Percentiles rank a stretch among this genome's conserved stretches.
These are phyloP conservation scores for Porodaedalea pini DNA, from an alignment of 1,284 basidiomycete species.

Conservation along the genomic window DNA sequence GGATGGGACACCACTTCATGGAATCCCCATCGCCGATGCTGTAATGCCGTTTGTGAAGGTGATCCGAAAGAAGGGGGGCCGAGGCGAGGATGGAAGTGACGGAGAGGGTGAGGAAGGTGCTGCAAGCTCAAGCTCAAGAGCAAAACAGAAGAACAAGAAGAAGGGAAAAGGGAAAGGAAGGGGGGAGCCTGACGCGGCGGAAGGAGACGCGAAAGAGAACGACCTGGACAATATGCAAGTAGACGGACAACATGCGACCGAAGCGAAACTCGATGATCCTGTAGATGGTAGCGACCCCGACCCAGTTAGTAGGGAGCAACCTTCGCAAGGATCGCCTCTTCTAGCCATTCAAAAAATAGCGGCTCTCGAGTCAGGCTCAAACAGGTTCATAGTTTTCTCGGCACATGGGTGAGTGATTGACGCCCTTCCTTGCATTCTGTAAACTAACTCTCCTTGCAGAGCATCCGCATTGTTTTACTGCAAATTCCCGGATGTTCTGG, in stretches of 20 bases:
- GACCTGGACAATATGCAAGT: constrained; percentile 28
- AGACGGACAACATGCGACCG: constrained; percentile 22
- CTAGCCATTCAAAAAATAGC: constrained; percentile 54
- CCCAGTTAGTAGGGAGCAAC: constrained; percentile 20
- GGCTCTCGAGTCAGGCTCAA: constrained; percentile 28
- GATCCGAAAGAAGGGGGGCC: constrained; percentile 32
- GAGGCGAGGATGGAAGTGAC: constrained; percentile 36
- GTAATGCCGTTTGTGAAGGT: constrained; percentile 66
- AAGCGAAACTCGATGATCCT: constrained; percentile 1
- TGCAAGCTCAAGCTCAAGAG: constrained; percentile 25
- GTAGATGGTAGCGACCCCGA: constrained; percentile 23
- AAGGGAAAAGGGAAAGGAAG: constrained; percentile 33
- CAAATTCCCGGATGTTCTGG: constrained; percentile 33
- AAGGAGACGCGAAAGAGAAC: constrained; percentile 24
- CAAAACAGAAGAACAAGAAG: constrained; percentile 28
- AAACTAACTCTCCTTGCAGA: constrained; percentile 34
- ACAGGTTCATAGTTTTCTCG: constrained; percentile 55
- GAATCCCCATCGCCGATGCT: constrained; percentile 51
- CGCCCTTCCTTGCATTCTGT: background rate
- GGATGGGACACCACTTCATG: constrained; percentile 48
- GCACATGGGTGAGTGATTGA: constrained; percentile 56
- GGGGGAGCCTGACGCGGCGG: constrained; percentile 23
- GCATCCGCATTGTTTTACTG: constrained; percentile 64
- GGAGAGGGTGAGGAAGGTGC: constrained; percentile 31
- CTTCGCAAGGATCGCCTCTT: constrained; percentile 33